Percentiles rank a stretch among this genome's conserved stretches.
phyloP scores from a whole-genome alignment of 306 rosid species.

The Medicago truncatula region DNA sequence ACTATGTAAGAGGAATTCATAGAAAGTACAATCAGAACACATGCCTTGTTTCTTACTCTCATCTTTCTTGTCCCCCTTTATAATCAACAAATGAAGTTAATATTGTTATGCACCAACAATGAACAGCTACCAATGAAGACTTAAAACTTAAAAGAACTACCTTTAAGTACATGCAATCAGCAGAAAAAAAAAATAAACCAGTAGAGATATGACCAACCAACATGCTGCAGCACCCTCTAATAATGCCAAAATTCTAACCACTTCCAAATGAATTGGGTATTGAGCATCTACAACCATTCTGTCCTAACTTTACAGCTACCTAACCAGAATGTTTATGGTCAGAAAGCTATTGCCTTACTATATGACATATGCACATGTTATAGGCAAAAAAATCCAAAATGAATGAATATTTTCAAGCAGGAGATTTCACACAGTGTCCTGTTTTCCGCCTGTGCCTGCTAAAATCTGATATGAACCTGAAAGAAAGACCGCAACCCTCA shows the following conservation, averaged over 20 bases:
- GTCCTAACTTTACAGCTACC: conserved; percentile 60
- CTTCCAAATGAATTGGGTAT: conserved; percentile 48
- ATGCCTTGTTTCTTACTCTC: conserved; percentile 36
- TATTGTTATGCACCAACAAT: conserved; percentile 47
- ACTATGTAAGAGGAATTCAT: neutral
- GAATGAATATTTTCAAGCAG: conserved; percentile 45
- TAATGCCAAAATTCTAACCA: conserved; percentile 33
- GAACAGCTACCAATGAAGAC: conserved; percentile 45
- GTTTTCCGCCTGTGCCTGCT: conserved; percentile 96
- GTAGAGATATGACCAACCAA: conserved; percentile 40
- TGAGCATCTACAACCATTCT: conserved; percentile 51
- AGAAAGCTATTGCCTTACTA: conserved; percentile 41
- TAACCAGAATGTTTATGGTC: conserved; percentile 43
- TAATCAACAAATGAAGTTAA: conserved; percentile 43
- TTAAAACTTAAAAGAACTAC: conserved; percentile 14
- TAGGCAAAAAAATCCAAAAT: conserved; percentile 33
- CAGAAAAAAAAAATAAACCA: conserved; percentile 20
- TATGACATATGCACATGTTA: conserved; percentile 52
- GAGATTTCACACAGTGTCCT: conserved; percentile 73
- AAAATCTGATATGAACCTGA: conserved; percentile 91
- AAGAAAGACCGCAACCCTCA: conserved; percentile 87
- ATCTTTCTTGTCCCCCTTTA: conserved; percentile 17
- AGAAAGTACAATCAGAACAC: conserved; percentile 35
- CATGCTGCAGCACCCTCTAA: conserved; percentile 37
- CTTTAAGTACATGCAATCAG: conserved; percentile 38